Conservation (phyloP, 495 filamentous ascomycete species). For the Pyrenopolyporus hunteri region DNA sequence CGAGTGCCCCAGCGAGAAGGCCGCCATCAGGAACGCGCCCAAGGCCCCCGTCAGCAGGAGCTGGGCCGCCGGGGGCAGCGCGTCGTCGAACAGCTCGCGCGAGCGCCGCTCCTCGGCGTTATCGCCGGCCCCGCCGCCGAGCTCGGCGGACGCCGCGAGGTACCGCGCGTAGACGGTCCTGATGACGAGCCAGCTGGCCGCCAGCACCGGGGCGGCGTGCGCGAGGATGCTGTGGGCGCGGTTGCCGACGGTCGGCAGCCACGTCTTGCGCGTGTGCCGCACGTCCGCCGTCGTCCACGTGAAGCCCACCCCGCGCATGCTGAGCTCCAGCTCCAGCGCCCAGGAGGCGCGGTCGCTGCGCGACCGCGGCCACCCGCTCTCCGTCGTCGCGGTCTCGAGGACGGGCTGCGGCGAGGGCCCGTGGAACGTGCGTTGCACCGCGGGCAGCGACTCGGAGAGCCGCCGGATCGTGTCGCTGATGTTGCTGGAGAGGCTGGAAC, state of each 20-base stretch:
- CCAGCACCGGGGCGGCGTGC: constrained; percentile 1
- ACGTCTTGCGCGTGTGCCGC: constrained; percentile 29
- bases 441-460: constrained; percentile 10
- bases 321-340: constrained; percentile 32
- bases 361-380: constrained; percentile 21
- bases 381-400: constrained; percentile 21
- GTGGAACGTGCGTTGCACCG: constrained; percentile 11
- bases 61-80: constrained; percentile 1
- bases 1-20: constrained; percentile 26
- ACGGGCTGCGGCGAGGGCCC: constrained; percentile 19
- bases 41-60: constrained; percentile 21
- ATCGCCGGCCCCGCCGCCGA: no score
- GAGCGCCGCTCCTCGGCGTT: background rate
- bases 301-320: constrained; percentile 33
- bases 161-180: constrained; percentile 10
- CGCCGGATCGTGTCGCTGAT: constrained; percentile 12
- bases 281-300: constrained; percentile 31
- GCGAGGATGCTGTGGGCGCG: constrained; percentile 22
- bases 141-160: background rate
- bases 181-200: constrained; percentile 12
- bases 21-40: constrained; percentile 33
- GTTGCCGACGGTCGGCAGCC: constrained; percentile 20
- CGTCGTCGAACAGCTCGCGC: constrained; percentile 20
- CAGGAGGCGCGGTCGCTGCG: constrained; percentile 26
- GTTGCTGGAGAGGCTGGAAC: constrained; percentile 4